Evolutionary conservation across 1,284 basidiomycete species (phyloP).

Genomic region (Thelephora terrestris): DNA sequence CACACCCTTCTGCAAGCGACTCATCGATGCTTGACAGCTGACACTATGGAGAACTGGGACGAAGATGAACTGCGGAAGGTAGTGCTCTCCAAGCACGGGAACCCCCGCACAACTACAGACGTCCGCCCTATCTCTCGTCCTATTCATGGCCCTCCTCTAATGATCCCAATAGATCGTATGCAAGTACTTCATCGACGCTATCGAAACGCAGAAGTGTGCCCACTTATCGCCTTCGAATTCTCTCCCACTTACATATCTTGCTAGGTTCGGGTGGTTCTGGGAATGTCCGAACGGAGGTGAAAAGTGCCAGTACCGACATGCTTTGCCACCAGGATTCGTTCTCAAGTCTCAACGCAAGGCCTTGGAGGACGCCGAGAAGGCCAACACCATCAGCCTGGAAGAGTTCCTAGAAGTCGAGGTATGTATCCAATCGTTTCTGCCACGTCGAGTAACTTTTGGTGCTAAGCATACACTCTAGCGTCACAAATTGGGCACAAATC

Average conservation of each 20-base stretch:
- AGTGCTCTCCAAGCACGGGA: conserved; percentile 82
- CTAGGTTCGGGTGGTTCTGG: conserved; percentile 88
- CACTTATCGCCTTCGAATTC: conserved; percentile 12
- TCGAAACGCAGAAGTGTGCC: conserved; percentile 81
- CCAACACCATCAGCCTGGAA: conserved; percentile 85
- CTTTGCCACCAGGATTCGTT: conserved; percentile 91
- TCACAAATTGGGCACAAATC: conserved; percentile 85
- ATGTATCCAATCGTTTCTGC: conserved; percentile 14
- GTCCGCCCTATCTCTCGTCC: conserved; percentile 32
- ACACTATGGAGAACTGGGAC: conserved; percentile 99
- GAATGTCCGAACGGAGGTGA: conserved; percentile 79
- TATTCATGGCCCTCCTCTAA: not conserved
- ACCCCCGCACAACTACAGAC: conserved; percentile 88
- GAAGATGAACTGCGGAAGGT: conserved; percentile 86
- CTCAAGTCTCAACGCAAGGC: conserved; percentile 89
- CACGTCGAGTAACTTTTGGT: not conserved
- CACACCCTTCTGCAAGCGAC: not conserved
- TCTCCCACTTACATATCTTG: not conserved
- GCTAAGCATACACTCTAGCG: conserved; percentile 38
- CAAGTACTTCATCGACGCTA: conserved; percentile 95
- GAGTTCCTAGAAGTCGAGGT: conserved; percentile 98
- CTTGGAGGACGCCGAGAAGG: conserved; percentile 76
- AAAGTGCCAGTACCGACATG: conserved; percentile 91
- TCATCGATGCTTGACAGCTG: conserved; percentile 28
- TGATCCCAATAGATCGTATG: conserved; percentile 72